Evolutionary conservation across 2,329 filamentous ascomycete species (phyloP).

Genomic region (Cadophora malorum): DNA sequence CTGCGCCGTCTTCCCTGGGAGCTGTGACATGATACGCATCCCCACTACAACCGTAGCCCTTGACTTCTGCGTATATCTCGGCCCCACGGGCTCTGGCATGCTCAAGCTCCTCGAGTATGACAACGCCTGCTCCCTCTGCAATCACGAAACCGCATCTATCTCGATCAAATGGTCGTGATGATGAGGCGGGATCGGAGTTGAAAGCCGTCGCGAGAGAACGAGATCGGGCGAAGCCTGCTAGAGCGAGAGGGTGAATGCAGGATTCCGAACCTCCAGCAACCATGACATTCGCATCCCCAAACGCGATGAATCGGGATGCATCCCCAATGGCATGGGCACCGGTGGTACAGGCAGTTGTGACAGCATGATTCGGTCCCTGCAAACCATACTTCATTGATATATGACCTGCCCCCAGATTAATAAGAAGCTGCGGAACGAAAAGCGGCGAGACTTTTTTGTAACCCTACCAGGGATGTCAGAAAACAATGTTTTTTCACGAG

Average conservation of each 20-base stretch:
- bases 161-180: conserved; percentile 87
- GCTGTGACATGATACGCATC: conserved; percentile 96
- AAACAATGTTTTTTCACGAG: conserved; percentile 18
- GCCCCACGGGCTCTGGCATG: conserved; percentile 83
- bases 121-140: conserved; percentile 86
- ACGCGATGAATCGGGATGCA: conserved; percentile 89
- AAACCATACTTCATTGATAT: conserved; percentile 93
- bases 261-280: conserved; percentile 94
- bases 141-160: conserved; percentile 87
- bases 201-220: conserved; percentile 83
- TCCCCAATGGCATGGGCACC: conserved; percentile 95
- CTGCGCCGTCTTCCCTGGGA: conserved; percentile 80
- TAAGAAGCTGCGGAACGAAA: conserved; percentile 91
- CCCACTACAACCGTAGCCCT: conserved; percentile 87
- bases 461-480: conserved; percentile 61
- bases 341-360: conserved; percentile 94
- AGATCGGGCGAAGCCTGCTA: conserved; percentile 89
- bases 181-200: conserved; percentile 72
- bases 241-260: conserved; percentile 91
- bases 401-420: conserved; percentile 94
- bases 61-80: conserved; percentile 85
- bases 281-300: conserved; percentile 93
- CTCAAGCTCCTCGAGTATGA: conserved; percentile 88
- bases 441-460: conserved; percentile 92
- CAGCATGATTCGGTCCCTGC: conserved; percentile 89